phyloP scores from a whole-genome alignment of 495 filamentous ascomycete genomes.

The Penicillium fimorum region DNA sequence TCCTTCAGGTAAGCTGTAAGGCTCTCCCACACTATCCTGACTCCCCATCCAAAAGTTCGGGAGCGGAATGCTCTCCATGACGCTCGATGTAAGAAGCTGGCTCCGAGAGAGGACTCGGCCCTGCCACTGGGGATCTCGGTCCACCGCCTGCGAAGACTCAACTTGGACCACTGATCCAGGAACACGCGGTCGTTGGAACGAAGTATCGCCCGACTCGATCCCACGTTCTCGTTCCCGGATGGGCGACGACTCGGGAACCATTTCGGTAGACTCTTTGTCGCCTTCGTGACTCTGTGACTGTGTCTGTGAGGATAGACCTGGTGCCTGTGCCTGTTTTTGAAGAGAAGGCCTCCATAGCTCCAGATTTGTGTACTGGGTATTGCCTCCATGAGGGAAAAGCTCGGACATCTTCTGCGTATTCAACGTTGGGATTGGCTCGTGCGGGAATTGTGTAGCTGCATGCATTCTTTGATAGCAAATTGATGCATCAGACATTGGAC shows the following conservation, averaged over 20 bases:
- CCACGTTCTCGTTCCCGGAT: conserved; percentile 19
- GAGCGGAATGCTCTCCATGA: conserved; percentile 48
- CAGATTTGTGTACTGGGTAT: conserved; percentile 18
- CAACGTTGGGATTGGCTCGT: conserved; percentile 42
- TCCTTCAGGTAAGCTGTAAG: conserved; percentile 35
- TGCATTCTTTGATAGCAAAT: conserved; percentile 42
- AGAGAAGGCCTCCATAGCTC: neutral
- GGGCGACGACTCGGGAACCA: conserved; percentile 47
- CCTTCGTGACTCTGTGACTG: conserved; percentile 28
- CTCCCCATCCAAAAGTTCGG: conserved; percentile 42
- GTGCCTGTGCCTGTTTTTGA: neutral
- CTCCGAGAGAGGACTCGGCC: conserved; percentile 34
- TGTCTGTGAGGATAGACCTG: conserved; percentile 22
- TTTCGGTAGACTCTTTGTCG: conserved; percentile 31
- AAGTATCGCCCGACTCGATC: conserved; percentile 7
- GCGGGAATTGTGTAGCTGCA: conserved; percentile 43
- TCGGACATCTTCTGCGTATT: conserved; percentile 45
- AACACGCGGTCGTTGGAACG: conserved; percentile 22
- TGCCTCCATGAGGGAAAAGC: conserved; percentile 39
- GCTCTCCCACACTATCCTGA: conserved; percentile 46
- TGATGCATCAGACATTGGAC: conserved; percentile 40
- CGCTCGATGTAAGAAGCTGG: conserved; percentile 44
- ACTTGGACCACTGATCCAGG: conserved; percentile 41
- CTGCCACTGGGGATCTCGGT: conserved; percentile 23
- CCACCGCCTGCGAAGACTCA: conserved; percentile 45